phyloP scores from a whole-genome alignment of 1,139 yeast genomes.

The Suhomyces terraborum region DNA sequence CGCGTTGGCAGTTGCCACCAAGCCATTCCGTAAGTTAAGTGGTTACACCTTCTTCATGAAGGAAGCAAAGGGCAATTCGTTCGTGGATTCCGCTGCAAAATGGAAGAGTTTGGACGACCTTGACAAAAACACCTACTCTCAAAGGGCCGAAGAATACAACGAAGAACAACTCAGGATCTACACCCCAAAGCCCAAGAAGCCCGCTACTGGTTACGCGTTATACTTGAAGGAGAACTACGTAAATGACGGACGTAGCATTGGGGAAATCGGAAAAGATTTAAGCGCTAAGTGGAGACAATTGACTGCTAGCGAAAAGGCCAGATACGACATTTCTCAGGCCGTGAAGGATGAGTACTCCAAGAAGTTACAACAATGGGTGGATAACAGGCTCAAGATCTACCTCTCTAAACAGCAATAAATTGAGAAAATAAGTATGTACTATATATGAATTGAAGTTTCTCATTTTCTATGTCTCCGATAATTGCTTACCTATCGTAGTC shows the following conservation, averaged over 20 bases:
- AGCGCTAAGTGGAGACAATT: constrained; percentile 35
- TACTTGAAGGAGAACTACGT: constrained; percentile 34
- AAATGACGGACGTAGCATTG: constrained; percentile 26
- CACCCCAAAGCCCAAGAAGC: constrained; percentile 40
- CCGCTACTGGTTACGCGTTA: constrained; percentile 33
- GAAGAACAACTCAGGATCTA: constrained; percentile 27
- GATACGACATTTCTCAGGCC: constrained; percentile 26
- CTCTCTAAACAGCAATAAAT: constrained; percentile 10
- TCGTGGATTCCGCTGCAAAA: constrained; percentile 23
- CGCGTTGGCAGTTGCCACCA: constrained; percentile 28
- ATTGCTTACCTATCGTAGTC: constrained; percentile 12
- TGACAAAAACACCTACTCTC: constrained; percentile 30
- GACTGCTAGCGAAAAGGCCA: constrained; percentile 30
- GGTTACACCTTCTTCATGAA: constrained; percentile 35
- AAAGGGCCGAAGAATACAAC: constrained; percentile 32
- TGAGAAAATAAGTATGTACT: background rate
- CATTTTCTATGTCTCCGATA: constrained; percentile 1
- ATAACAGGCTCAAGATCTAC: constrained; percentile 28
- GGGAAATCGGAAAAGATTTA: constrained; percentile 31
- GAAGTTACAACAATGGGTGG: constrained; percentile 32
- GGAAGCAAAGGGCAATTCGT: constrained; percentile 21
- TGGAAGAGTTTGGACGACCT: constrained; percentile 28
- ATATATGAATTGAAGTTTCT: background rate
- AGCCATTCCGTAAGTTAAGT: constrained; percentile 29
- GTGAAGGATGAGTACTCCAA: constrained; percentile 24